These are phyloP conservation scores for Aspergillus ruber DNA, from an alignment of 2,329 filamentous ascomycete species.

Conservation along the genomic window DNA sequence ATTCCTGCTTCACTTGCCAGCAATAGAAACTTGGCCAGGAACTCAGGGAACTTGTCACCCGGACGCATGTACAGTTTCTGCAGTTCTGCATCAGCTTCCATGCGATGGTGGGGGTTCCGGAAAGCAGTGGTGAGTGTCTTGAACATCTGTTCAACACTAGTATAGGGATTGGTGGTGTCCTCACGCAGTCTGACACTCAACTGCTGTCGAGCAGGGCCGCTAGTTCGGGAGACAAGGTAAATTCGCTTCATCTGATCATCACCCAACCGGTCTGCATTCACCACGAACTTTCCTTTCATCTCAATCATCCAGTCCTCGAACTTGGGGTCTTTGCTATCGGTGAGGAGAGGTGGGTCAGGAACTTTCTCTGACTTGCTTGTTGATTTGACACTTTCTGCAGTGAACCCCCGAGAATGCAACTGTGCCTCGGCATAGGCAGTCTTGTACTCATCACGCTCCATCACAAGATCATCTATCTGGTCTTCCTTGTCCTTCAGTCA, in stretches of 20 bases:
- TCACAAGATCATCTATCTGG: background rate
- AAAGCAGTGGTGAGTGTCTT: background rate
- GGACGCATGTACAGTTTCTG: background rate
- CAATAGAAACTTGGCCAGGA: background rate
- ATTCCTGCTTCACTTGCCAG: background rate
- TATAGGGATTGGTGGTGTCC: background rate
- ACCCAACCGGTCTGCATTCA: constrained; percentile 8
- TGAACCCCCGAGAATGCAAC: background rate
- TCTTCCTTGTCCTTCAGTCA: too few species aligned
- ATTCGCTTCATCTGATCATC: background rate
- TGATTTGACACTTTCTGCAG: background rate
- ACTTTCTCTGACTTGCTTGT: background rate
- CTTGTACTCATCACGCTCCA: background rate
- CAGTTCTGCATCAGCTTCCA: background rate
- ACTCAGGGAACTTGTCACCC: background rate
- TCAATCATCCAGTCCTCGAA: constrained; percentile 7
- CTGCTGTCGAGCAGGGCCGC: background rate
- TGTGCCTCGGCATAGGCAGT: background rate
- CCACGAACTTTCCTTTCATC: constrained; percentile 4
- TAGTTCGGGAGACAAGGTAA: background rate
- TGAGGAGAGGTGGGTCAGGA: constrained; percentile 4
- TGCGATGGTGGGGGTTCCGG: background rate
- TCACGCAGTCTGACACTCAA: background rate
- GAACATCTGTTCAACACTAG: background rate
- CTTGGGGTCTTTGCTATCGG: constrained; percentile 7